These are phyloP conservation scores for Kitagawia praeruptora DNA, from an alignment of 129 eudicot species.

Conservation along the genomic window DNA sequence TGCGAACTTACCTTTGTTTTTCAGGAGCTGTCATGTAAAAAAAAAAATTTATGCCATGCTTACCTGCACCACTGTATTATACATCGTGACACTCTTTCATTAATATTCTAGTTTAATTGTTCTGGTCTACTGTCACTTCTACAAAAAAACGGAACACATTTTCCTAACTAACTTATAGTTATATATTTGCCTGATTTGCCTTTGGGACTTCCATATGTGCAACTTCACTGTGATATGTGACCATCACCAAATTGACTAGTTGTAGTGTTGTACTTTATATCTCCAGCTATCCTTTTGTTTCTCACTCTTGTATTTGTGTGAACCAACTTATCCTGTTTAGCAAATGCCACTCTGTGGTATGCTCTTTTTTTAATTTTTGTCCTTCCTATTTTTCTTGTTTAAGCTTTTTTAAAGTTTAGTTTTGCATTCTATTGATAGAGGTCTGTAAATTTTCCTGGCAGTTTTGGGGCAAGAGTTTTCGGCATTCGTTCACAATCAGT, in stretches of 20 bases:
- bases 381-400: not conserved
- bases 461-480: not conserved
- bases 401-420: not conserved
- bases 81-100: not conserved
- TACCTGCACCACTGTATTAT: not conserved
- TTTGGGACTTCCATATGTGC: not conserved
- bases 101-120: not conserved
- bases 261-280: not conserved
- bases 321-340: not conserved
- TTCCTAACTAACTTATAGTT: not conserved
- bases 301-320: not conserved
- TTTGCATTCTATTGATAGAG: not conserved
- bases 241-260: not conserved
- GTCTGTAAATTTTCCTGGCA: not conserved
- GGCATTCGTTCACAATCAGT: not conserved
- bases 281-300: not conserved
- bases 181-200: not conserved
- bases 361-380: not conserved
- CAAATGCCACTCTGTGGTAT: not conserved
- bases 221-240: not conserved
- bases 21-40: not conserved
- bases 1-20: not conserved
- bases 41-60: not conserved
- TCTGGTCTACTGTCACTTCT: not conserved
- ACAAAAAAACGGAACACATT: not conserved